Conservation (phyloP, 768 basidiomycete species). For the Xerocomellus amylosporus region DNA sequence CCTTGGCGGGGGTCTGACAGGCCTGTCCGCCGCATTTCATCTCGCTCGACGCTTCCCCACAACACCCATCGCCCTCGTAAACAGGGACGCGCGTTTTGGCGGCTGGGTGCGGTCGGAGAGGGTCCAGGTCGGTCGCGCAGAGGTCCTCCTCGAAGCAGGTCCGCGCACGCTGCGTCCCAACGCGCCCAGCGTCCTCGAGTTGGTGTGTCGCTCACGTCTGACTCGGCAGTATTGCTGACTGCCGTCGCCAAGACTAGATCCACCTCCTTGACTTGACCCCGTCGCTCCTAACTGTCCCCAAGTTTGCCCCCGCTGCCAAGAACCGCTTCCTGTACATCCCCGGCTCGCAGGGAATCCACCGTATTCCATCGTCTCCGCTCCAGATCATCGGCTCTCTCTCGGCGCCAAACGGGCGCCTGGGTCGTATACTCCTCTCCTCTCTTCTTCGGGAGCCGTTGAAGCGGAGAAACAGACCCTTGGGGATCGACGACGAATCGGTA, state of each 20-base stretch:
- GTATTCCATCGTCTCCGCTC: constrained; percentile 43
- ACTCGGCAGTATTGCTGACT: constrained; percentile 10
- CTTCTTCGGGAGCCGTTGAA: constrained; percentile 58
- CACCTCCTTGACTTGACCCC: constrained; percentile 64
- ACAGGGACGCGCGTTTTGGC: constrained; percentile 61
- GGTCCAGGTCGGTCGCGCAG: constrained; percentile 34
- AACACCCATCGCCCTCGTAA: constrained; percentile 63
- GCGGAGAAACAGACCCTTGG: constrained; percentile 39
- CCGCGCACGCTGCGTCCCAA: constrained; percentile 84
- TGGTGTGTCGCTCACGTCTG: constrained; percentile 48
- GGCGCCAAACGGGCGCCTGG: constrained; percentile 33
- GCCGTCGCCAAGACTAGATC: constrained; percentile 49
- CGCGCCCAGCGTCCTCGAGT: constrained; percentile 66
- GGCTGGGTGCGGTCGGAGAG: constrained; percentile 82
- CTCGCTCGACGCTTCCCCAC: constrained; percentile 63
- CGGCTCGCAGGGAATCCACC: constrained; percentile 48
- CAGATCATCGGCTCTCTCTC: constrained; percentile 37
- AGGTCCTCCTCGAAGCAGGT: constrained; percentile 76
- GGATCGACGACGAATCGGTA: constrained; percentile 69
- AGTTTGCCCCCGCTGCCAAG: constrained; percentile 66
- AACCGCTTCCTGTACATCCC: constrained; percentile 71
- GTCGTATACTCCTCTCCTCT: constrained; percentile 49
- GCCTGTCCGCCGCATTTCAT: constrained; percentile 79
- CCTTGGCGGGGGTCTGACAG: constrained; percentile 79
- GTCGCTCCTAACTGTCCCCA: constrained; percentile 64